Evolutionary conservation across 108 stramenopile species (phyloP), one percentile per base, ranked within the genome.

Genomic region (Cyclotella atomus): DNA sequence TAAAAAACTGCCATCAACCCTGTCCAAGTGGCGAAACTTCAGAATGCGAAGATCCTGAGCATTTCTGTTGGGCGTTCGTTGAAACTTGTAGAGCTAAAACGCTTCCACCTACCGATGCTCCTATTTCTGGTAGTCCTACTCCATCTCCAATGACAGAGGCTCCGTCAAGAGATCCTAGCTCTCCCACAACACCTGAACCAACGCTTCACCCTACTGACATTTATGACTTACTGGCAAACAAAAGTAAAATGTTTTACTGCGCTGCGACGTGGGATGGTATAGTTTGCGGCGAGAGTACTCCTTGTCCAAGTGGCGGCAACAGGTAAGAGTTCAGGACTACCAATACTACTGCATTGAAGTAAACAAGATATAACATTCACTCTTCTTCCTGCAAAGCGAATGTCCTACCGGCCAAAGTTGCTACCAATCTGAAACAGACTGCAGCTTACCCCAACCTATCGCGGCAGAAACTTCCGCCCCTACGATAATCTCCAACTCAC

Each of bases 11-110:
- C 36, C 79, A 80, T 29, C 72, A 73, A 25, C 68, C 79, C 16
- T 80, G 79, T 30, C 79, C 79, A 29, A 63, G 67, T 0, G 79
- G 79, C 16, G 65, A 65, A 45, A 59, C 67, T 28, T 41, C 32
- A 3, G 79, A 80, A 49, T 80, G 79, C 23, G 68, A 80, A 62
- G 46, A 80, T 61, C 79, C 79, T 10, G 79, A 80, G 57, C 79
- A 80, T 55, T 69, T n/a, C 29, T 80, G 79, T 59, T 80, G 79
- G 79, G 79, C 79, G 24, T 80, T 73, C 35, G 79, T 80, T 23
- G 50, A 56, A 25, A 52, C 62, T 5, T 80, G 79, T 49, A 80
- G 53, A 56, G 72, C 27, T 0, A 28, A 46, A 15, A 68, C 59
- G 2, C 49, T 35, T 16, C 27, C 25, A 20, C 73, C 72, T 27